These are phyloP conservation scores for Microcos paniculata DNA, from an alignment of 345 rosid genomes.

Conservation along the genomic window DNA sequence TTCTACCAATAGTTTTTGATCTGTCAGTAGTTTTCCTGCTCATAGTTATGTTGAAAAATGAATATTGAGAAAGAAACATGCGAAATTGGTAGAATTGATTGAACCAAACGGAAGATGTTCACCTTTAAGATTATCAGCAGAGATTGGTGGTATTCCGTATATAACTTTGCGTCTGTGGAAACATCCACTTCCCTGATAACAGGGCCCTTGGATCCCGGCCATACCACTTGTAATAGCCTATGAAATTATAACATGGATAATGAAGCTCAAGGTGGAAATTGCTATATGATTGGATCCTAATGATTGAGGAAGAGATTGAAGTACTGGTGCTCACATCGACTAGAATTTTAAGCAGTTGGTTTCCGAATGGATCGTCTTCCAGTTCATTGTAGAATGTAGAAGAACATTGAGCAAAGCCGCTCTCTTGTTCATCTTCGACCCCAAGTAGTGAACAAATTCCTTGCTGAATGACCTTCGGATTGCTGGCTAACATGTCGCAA, in stretches of 20 bases:
- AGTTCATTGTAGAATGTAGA: conserved; percentile 41
- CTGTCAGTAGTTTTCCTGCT: not conserved
- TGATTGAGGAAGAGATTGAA: not conserved
- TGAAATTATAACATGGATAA: too few species aligned
- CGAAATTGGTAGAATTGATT: too few species aligned
- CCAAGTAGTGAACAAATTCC: conserved; percentile 51
- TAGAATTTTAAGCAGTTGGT: conserved; percentile 21
- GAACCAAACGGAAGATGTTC: too few species aligned
- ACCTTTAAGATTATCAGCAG: too few species aligned
- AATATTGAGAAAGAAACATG: too few species aligned
- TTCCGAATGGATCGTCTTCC: conserved; percentile 36
- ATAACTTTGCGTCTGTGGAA: conserved; percentile 43
- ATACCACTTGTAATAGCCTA: conserved; percentile 27
- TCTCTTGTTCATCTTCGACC: conserved; percentile 19
- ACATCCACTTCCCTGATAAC: conserved; percentile 55
- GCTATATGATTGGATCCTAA: too few species aligned
- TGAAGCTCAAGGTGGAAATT: too few species aligned
- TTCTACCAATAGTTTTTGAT: not conserved
- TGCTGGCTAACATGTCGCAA: conserved; percentile 64
- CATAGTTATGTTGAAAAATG: not conserved
- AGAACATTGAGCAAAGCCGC: conserved; percentile 55
- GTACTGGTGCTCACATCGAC: conserved; percentile 11
- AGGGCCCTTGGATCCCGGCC: conserved; percentile 54
- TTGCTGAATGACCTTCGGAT: conserved; percentile 42
- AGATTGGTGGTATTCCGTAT: too few species aligned